Conservation (phyloP, 2,329 filamentous ascomycete genomes). For the Escovopsis sp. region DNA sequence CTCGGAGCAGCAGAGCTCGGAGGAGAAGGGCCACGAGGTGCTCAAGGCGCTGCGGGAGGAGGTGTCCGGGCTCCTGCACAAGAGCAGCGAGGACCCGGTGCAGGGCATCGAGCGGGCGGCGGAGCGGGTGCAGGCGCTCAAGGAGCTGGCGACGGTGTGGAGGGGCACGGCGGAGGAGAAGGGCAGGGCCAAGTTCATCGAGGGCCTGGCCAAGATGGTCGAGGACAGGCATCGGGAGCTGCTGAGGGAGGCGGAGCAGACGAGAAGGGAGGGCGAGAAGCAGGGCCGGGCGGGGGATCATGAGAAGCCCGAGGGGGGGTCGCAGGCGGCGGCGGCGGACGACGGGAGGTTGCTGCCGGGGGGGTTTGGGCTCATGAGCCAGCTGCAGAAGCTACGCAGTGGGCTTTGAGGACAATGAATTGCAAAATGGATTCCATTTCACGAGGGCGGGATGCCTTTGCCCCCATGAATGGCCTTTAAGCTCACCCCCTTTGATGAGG, state of each 20-base stretch:
- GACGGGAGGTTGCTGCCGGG: conserved; percentile 31
- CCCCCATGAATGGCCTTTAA: too few relatives aligned
- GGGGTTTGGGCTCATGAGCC: conserved; percentile 47
- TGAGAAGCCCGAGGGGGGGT: conserved; percentile 19
- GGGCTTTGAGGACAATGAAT: too few relatives aligned
- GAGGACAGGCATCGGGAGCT: conserved; percentile 54
- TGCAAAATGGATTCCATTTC: too few relatives aligned
- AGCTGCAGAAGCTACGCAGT: conserved; percentile 44
- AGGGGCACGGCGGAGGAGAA: conserved; percentile 93
- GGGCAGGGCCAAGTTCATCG: conserved; percentile 66
- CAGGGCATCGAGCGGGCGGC: conserved; percentile 61
- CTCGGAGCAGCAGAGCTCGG: conserved; percentile 48
- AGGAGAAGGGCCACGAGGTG: conserved; percentile 79
- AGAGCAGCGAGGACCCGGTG: conserved; percentile 39
- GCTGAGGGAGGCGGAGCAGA: conserved; percentile 35
- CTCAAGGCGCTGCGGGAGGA: conserved; percentile 56
- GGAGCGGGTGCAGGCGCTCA: conserved; percentile 60
- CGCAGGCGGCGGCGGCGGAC: conserved; percentile 16
- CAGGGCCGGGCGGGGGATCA: conserved; percentile 15
- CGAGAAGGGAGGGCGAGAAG: conserved; percentile 18
- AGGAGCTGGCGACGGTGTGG: conserved; percentile 69
- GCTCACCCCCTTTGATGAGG: too few relatives aligned
- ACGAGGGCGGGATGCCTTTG: too few relatives aligned
- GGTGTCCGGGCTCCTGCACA: conserved; percentile 48
- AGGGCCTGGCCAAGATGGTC: conserved; percentile 64